phyloP scores from a whole-genome alignment of 1,139 yeast genomes.

The Zygosaccharomyces pseudobailii region DNA sequence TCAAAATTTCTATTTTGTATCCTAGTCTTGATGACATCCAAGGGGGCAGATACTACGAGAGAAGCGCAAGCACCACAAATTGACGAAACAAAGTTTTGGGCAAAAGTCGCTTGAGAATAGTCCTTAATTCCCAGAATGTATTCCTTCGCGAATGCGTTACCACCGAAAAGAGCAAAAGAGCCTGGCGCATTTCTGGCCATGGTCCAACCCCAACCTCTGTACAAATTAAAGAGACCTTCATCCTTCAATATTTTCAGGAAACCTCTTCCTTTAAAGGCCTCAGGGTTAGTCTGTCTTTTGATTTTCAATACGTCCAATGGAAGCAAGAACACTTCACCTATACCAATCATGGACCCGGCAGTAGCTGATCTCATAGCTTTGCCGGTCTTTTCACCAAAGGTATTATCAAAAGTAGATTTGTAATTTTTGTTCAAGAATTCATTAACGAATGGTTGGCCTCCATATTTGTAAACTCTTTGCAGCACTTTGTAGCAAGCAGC shows the following conservation, averaged over 20 bases:
- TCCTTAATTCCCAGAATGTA: constrained; percentile 82
- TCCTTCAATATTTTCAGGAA: constrained; percentile 77
- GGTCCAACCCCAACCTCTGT: constrained; percentile 99
- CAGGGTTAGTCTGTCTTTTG: constrained; percentile 99
- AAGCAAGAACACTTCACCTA: constrained; percentile 92
- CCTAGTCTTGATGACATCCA: constrained; percentile 97
- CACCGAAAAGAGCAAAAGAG: constrained; percentile 94
- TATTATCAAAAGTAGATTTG: constrained; percentile 61
- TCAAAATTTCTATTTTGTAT: constrained; percentile 95
- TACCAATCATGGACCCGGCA: constrained; percentile 95
- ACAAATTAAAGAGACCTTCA: constrained; percentile 81
- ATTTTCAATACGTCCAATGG: constrained; percentile 96
- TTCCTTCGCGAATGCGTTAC: constrained; percentile 97
- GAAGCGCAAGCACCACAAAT: constrained; percentile 98
- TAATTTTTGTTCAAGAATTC: constrained; percentile 80
- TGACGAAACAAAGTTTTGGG: constrained; percentile 92
- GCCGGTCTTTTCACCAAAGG: constrained; percentile 91
- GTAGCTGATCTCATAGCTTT: constrained; percentile 95
- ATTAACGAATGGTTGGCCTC: constrained; percentile 98
- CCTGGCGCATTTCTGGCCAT: constrained; percentile 99
- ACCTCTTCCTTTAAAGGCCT: constrained; percentile 96
- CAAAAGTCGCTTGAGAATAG: constrained; percentile 89
- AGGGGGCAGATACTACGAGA: constrained; percentile 92
- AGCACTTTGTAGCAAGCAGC: constrained; percentile 96
- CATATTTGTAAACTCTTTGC: constrained; percentile 97